Conservation (phyloP, 768 basidiomycete genomes). For the Boletus eberwhitei region DNA sequence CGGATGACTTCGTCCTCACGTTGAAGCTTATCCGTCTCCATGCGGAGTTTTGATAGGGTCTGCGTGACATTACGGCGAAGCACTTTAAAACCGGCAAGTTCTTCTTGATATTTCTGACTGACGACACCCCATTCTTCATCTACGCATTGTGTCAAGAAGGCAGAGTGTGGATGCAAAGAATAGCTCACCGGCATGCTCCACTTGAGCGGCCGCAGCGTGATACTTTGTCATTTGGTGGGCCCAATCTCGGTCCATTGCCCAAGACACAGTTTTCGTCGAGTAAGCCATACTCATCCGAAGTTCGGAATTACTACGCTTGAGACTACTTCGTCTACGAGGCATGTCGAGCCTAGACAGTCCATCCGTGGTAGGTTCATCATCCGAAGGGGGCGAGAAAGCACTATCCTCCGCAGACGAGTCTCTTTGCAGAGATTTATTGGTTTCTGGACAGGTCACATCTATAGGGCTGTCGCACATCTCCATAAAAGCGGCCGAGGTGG, state of each 20-base stretch:
- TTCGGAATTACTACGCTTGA: slow-evolving; percentile 52
- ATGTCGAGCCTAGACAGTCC: slow-evolving; percentile 32
- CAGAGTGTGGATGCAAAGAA: not conserved
- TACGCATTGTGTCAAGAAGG: slow-evolving; percentile 23
- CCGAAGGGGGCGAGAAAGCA: slow-evolving; percentile 30
- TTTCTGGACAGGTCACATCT: slow-evolving; percentile 13
- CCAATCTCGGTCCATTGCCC: slow-evolving; percentile 69
- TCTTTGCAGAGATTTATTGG: slow-evolving; percentile 13
- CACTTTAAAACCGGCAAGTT: slow-evolving; percentile 56
- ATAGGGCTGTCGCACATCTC: slow-evolving; percentile 35
- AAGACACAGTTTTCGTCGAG: slow-evolving; percentile 64
- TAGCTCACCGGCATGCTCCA: slow-evolving; percentile 39
- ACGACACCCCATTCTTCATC: slow-evolving; percentile 60
- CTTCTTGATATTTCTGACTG: slow-evolving; percentile 55
- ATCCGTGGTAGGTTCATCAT: slow-evolving; percentile 32
- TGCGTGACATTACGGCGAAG: slow-evolving; percentile 52
- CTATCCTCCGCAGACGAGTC: slow-evolving; percentile 18
- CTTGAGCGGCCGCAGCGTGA: slow-evolving; percentile 37
- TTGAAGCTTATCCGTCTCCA: slow-evolving; percentile 40
- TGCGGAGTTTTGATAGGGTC: slow-evolving; percentile 37
- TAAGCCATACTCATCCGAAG: slow-evolving; percentile 46
- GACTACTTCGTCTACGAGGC: slow-evolving; percentile 56
- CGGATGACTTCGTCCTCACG: slow-evolving; percentile 40
- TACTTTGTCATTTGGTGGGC: slow-evolving; percentile 53
- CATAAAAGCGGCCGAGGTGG: slow-evolving; percentile 29